Percentiles rank a stretch among this genome's conserved stretches.
These are phyloP conservation scores for Brassica carinata DNA, from an alignment of 345 rosid genomes.

Conservation along the genomic window DNA sequence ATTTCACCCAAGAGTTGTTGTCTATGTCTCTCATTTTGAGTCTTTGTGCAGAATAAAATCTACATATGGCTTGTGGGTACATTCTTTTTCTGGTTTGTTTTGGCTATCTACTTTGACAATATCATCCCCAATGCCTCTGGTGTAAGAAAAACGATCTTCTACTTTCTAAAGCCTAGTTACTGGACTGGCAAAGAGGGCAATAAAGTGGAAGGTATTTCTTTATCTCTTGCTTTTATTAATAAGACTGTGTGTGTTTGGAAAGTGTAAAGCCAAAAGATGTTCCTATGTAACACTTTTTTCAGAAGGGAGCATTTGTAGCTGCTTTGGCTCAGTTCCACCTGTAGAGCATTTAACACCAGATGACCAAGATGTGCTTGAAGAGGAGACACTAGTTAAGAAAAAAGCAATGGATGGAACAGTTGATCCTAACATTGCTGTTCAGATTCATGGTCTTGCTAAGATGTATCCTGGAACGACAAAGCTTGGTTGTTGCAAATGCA, in stretches of 20 bases:
- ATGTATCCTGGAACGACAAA: slow-evolving; percentile 68
- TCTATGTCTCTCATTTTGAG: slow-evolving; percentile 12
- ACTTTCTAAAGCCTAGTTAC: slow-evolving; percentile 74
- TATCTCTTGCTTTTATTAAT: slow-evolving; percentile 10
- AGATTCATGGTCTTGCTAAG: slow-evolving; percentile 74
- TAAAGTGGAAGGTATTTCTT: slow-evolving; percentile 58
- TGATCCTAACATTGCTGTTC: slow-evolving; percentile 75
- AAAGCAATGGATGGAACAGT: slow-evolving; percentile 47
- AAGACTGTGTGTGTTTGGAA: background rate
- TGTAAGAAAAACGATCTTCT: slow-evolving; percentile 69
- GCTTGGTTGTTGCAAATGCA: slow-evolving; percentile 68
- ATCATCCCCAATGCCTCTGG: slow-evolving; percentile 81
- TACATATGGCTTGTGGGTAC: slow-evolving; percentile 67
- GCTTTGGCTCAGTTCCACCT: slow-evolving; percentile 61
- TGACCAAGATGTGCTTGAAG: slow-evolving; percentile 85
- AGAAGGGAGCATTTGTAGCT: slow-evolving; percentile 89
- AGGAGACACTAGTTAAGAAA: slow-evolving; percentile 65
- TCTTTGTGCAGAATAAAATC: slow-evolving; percentile 63
- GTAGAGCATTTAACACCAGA: slow-evolving; percentile 57
- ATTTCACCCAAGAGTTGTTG: slow-evolving; percentile 6
- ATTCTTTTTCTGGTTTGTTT: slow-evolving; percentile 62
- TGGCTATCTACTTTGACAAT: slow-evolving; percentile 85
- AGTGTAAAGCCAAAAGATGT: slow-evolving; percentile 7
- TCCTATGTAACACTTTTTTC: slow-evolving; percentile 20
- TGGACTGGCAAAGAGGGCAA: slow-evolving; percentile 90